These are phyloP conservation scores for Pontederia crassipes DNA, from an alignment of 176 grass and related monocot species.

Conservation along the genomic window DNA sequence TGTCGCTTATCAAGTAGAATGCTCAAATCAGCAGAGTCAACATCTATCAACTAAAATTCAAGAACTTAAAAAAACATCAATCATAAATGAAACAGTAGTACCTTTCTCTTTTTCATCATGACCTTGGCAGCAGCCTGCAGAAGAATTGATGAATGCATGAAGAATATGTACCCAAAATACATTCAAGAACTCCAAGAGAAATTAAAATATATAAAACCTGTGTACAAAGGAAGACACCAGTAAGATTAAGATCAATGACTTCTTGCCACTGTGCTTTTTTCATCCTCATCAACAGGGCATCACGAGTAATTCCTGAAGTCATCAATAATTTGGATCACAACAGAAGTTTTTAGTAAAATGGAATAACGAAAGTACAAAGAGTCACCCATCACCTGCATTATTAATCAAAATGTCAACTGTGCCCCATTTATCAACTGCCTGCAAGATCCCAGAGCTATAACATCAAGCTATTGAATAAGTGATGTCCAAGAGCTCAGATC, in stretches of 20 bases:
- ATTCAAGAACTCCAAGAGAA: not conserved
- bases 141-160: conserved; percentile 18
- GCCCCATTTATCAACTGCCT: conserved; percentile 88
- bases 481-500: too few relatives aligned
- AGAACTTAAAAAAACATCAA: not conserved
- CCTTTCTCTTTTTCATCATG: conserved; percentile 98
- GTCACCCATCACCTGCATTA: conserved; percentile 63
- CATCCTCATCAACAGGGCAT: conserved; percentile 97
- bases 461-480: too few relatives aligned
- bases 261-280: conserved; percentile 99
- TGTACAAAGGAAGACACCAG: conserved; percentile 90
- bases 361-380: conserved; percentile 1
- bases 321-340: conserved; percentile 6
- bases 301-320: conserved; percentile 78
- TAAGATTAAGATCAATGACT: conserved; percentile 95
- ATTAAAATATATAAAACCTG: conserved; percentile 28
- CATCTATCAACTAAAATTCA: not conserved
- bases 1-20: too few relatives aligned
- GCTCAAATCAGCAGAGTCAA: too few relatives aligned
- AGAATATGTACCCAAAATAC: conserved; percentile 1
- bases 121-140: conserved; percentile 90
- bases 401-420: conserved; percentile 91
- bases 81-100: conserved; percentile 6
- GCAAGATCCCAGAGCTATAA: conserved; percentile 7
- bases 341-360: not conserved